phyloP scores from a whole-genome alignment of 352 stramenopile genomes.

The Globisporangium paddicum region DNA sequence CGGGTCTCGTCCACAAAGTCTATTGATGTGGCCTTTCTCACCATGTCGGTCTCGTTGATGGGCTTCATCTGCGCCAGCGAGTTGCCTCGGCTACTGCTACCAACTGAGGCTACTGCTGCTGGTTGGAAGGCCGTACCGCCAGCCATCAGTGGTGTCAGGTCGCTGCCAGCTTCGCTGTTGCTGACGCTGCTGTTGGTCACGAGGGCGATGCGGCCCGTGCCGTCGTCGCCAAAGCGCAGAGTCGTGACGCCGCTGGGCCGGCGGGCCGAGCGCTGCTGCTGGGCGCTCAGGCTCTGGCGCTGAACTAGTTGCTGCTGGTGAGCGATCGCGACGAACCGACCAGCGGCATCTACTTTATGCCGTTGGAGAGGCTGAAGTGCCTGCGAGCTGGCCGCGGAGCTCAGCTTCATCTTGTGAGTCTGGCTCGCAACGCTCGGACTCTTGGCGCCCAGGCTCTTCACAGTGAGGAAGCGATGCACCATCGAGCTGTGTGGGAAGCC shows the following conservation, averaged over 20 bases:
- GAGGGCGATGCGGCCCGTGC: background rate
- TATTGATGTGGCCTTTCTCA: background rate
- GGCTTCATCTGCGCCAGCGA: background rate
- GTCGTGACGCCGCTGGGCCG: constrained; percentile 26
- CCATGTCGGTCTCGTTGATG: background rate
- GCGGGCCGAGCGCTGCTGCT: constrained; percentile 10
- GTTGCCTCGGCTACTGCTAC: background rate
- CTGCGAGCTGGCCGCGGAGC: constrained; percentile 2
- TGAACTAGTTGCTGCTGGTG: constrained; percentile 16
- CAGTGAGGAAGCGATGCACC: constrained; percentile 14
- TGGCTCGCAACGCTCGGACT: background rate
- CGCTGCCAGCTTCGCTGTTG: background rate
- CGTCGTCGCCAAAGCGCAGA: constrained; percentile 18
- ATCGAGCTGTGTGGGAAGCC: constrained; percentile 4
- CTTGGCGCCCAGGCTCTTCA: constrained; percentile 1
- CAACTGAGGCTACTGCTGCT: background rate
- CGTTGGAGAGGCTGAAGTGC: background rate
- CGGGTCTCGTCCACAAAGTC: background rate
- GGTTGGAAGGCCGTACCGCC: background rate
- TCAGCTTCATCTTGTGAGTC: constrained; percentile 7
- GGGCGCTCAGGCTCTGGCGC: background rate
- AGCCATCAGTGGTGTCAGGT: background rate
- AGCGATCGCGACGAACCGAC: background rate
- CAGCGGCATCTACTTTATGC: background rate
- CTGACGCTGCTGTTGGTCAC: background rate